phyloP scores from a whole-genome alignment of 805 yeast species.

The Metschnikowia lochheadii region DNA sequence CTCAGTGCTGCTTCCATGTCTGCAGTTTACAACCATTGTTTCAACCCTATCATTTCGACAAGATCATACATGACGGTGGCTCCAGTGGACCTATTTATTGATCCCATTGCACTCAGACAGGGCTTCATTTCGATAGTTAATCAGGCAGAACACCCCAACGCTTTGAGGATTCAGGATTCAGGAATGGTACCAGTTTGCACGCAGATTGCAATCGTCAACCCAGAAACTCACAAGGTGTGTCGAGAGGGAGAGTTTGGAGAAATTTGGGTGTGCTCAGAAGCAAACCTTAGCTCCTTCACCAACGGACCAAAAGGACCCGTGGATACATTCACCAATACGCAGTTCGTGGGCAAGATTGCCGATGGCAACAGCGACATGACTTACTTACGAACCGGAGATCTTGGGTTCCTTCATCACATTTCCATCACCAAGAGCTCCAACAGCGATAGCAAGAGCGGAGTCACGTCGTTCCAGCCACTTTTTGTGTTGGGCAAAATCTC shows the following conservation, averaged over 20 bases:
- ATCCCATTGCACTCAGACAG: slow-evolving; percentile 83
- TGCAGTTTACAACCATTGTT: slow-evolving; percentile 70
- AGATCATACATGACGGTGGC: slow-evolving; percentile 86
- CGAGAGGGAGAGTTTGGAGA: slow-evolving; percentile 92
- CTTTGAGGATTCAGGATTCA: slow-evolving; percentile 81
- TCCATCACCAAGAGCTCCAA: slow-evolving; percentile 39
- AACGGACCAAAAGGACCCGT: slow-evolving; percentile 49
- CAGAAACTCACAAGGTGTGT: slow-evolving; percentile 79
- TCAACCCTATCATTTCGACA: slow-evolving; percentile 80
- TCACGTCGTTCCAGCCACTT: slow-evolving; percentile 61
- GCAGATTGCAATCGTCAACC: slow-evolving; percentile 90
- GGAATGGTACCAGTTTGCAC: slow-evolving; percentile 96
- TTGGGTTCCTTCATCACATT: slow-evolving; percentile 85
- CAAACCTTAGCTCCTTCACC: slow-evolving; percentile 62
- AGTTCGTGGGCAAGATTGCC: slow-evolving; percentile 59
- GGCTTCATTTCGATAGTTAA: slow-evolving; percentile 80
- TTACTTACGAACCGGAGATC: slow-evolving; percentile 86
- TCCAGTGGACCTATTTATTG: slow-evolving; percentile 82
- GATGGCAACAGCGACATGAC: slow-evolving; percentile 60
- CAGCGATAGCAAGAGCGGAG: slow-evolving; percentile 25
- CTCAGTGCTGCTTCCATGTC: slow-evolving; percentile 68
- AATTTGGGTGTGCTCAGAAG: slow-evolving; percentile 93
- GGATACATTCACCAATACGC: slow-evolving; percentile 46
- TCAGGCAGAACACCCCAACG: slow-evolving; percentile 63
- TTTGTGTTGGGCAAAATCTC: slow-evolving; percentile 81